phyloP scores from a whole-genome alignment of 306 rosid species.

The Casuarina cunninghamiana region DNA sequence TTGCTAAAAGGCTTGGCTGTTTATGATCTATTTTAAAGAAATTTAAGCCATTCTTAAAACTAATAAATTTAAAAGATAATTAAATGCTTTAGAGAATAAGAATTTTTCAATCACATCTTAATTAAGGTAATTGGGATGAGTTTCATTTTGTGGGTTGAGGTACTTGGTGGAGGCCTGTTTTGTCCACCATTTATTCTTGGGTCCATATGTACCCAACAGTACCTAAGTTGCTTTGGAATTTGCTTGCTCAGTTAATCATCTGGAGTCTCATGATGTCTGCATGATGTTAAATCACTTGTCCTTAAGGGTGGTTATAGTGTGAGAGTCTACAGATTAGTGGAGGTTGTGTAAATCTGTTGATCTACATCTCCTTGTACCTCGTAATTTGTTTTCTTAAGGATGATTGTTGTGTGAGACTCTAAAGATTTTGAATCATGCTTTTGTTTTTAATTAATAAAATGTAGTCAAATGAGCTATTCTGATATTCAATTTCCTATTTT shows the following conservation, averaged over 20 bases:
- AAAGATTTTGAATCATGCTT: constrained; percentile 12
- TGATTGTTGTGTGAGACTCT: background rate
- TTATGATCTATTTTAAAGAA: background rate
- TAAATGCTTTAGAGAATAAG: background rate
- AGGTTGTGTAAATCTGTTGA: background rate
- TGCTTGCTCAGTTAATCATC: background rate
- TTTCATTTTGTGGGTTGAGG: background rate
- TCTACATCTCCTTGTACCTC: background rate
- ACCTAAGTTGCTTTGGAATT: background rate
- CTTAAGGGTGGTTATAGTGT: background rate
- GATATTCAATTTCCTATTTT: constrained; percentile 25
- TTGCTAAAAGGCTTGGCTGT: background rate
- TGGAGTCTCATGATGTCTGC: background rate
- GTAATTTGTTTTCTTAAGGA: background rate
- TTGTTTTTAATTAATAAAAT: background rate
- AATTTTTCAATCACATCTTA: background rate
- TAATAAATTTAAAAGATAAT: background rate
- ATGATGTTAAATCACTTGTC: background rate
- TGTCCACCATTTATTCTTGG: background rate
- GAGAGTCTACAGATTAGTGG: background rate
- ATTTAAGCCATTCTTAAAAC: background rate
- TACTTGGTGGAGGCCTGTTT: background rate
- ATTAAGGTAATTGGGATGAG: background rate
- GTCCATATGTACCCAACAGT: background rate
- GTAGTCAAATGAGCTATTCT: constrained; percentile 20